Evolutionary conservation across 2,329 filamentous ascomycete genomes (phyloP), one percentile per base, ranked within the genome.

Genomic region (Colletotrichum simmondsii): DNA sequence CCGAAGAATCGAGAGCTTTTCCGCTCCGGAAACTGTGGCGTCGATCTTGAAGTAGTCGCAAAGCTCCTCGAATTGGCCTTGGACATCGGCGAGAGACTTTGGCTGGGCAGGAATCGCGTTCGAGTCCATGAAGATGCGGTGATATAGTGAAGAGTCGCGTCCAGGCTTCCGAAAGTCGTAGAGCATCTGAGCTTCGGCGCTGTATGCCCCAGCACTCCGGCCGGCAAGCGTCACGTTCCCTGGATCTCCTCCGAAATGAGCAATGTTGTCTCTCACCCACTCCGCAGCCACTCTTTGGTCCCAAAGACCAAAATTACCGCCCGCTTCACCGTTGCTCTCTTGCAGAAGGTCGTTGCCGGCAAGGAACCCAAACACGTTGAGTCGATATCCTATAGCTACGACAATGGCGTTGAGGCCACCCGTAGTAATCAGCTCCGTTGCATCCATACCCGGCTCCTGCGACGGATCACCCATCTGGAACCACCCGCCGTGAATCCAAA

Each of bases 231-330:
- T 80, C 67, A 87, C 85, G 10, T 78, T 78, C 10, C 72, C 57
- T 3, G 81, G 76, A 68, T 86, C 83, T 37, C 87, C 87, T 57
- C 86, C 85, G 74, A 89, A 89, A 2, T 74, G 76, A 11, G 77
- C 78, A 57, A 87, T 84, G 75, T 89, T 88, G 46, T 84, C 79
- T 5, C 80, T 81, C 0, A 87, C 75, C 87, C 87, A 89, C 76
- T 88, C 85, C 0, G 89, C 79, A 0, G 86, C 87, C 1, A 80
- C 74, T 1, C 87, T 84, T 75, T 90, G 88, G 76, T 90, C 87
- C 5, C 83, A 81, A 1, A 89, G 77, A 1, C 86, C 86, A 83
- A 85, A 4, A 81, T 82, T 78, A 76, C 75, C 16, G 56, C 67
- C 24, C 54, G 76, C 57, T 19, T 66, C 26, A 35, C 56, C 37